phyloP scores from a whole-genome alignment of 176 grass and related monocot genomes.

The Alopecurus myosuroides region DNA sequence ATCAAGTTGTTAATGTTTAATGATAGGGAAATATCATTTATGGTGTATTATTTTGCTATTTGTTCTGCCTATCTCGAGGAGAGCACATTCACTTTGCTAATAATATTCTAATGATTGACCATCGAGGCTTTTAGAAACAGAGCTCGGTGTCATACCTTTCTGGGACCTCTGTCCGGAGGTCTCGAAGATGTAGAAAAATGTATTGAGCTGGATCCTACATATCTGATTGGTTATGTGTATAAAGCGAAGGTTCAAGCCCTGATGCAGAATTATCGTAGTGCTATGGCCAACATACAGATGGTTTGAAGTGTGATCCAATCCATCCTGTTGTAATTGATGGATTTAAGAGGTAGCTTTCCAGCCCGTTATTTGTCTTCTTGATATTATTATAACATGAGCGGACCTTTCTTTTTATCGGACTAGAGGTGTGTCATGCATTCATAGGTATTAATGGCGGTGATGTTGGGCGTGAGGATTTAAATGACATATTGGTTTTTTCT shows the following conservation, averaged over 20 bases:
- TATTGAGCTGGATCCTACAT: slow-evolving; percentile 51
- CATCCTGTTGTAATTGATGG: slow-evolving; percentile 37
- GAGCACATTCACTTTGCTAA: too few species aligned
- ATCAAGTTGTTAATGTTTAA: too few species aligned
- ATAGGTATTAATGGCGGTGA: background rate
- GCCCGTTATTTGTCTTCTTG: background rate
- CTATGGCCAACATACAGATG: slow-evolving; percentile 42
- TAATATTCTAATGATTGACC: background rate
- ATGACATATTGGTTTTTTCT: slow-evolving; percentile 28
- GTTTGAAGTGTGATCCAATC: slow-evolving; percentile 54
- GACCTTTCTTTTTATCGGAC: background rate
- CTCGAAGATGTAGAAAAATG: slow-evolving; percentile 49
- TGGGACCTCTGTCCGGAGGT: slow-evolving; percentile 40
- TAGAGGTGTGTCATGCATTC: slow-evolving; percentile 29
- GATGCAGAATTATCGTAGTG: slow-evolving; percentile 31
- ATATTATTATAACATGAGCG: background rate
- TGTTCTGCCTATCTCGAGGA: too few species aligned
- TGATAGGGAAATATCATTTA: too few species aligned
- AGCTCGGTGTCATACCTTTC: slow-evolving; percentile 43
- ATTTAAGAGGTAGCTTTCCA: slow-evolving; percentile 30
- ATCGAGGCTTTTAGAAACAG: slow-evolving; percentile 41
- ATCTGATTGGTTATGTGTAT: slow-evolving; percentile 37
- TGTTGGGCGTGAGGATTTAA: background rate
- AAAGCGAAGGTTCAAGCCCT: slow-evolving; percentile 41
- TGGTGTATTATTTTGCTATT: too few species aligned